phyloP scores from a whole-genome alignment of 1,284 basidiomycete species.

The Apiotrichum porosum region DNA sequence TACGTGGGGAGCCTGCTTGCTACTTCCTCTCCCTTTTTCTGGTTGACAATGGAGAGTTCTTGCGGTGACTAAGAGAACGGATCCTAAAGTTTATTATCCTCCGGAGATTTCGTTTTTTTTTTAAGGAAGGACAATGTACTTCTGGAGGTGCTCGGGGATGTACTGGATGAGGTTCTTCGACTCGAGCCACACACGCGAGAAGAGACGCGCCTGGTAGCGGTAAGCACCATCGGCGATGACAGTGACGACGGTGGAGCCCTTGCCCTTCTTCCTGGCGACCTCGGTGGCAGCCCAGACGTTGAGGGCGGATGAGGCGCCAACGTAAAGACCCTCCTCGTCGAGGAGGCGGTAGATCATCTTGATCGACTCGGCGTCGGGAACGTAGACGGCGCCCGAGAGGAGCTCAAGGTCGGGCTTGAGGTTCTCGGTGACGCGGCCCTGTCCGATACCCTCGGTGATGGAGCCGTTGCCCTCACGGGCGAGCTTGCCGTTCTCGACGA shows the following conservation, averaged over 20 bases:
- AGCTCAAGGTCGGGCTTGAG: slow-evolving; percentile 76
- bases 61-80: too few species aligned
- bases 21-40: too few species aligned
- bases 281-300: slow-evolving; percentile 93
- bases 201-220: slow-evolving; percentile 85
- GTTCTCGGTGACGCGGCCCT: slow-evolving; percentile 95
- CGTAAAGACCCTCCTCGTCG: slow-evolving; percentile 88
- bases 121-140: slow-evolving; percentile 75
- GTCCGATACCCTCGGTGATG: slow-evolving; percentile 99
- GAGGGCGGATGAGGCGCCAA: slow-evolving; percentile 92
- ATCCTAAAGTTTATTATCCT: too few species aligned
- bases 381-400: slow-evolving; percentile 74
- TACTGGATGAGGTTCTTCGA: slow-evolving; percentile 72
- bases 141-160: slow-evolving; percentile 74
- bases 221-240: slow-evolving; percentile 53
- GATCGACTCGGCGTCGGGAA: slow-evolving; percentile 86
- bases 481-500: slow-evolving; percentile 71
- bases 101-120: too few species aligned
- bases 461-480: slow-evolving; percentile 77
- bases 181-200: slow-evolving; percentile 91
- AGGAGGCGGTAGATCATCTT: slow-evolving; percentile 89
- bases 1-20: too few species aligned
- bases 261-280: slow-evolving; percentile 76
- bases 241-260: slow-evolving; percentile 76
- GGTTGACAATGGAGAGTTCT: too few species aligned